Percentiles rank a stretch among this genome's conserved stretches.
These are phyloP conservation scores for Cantharellus anzutake DNA, from an alignment of 768 basidiomycete genomes.

Conservation along the genomic window DNA sequence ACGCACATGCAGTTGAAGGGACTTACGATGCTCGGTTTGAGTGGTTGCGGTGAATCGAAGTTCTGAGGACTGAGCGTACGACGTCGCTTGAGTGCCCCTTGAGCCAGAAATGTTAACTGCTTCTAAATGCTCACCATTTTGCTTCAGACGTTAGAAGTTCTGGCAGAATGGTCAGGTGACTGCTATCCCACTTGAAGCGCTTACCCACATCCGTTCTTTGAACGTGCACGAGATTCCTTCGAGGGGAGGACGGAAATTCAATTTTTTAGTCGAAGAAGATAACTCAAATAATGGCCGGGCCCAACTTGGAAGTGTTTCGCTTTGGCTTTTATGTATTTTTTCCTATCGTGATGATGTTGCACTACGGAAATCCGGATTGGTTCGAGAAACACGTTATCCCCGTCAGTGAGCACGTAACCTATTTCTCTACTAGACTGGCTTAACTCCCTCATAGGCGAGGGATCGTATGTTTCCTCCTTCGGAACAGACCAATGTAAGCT, in stretches of 20 bases:
- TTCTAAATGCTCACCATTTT: too few relatives aligned
- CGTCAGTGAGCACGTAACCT: constrained; percentile 22
- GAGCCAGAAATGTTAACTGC: too few relatives aligned
- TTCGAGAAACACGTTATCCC: constrained; percentile 61
- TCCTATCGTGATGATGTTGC: constrained; percentile 58
- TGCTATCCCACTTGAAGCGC: too few relatives aligned
- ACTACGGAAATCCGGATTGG: constrained; percentile 82
- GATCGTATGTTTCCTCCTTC: constrained; percentile 1
- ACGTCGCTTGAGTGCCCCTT: too few relatives aligned
- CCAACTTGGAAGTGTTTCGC: constrained; percentile 81
- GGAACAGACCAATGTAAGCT: not conserved
- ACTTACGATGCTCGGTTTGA: constrained; percentile 82
- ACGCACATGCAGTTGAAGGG: not conserved
- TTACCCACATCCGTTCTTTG: too few relatives aligned
- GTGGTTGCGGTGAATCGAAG: constrained; percentile 92
- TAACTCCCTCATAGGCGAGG: not conserved
- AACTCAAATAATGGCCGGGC: constrained; percentile 34
- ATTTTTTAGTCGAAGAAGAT: too few relatives aligned
- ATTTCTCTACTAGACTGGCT: not conserved
- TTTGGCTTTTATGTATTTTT: constrained; percentile 75
- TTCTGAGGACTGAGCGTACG: constrained; percentile 50
- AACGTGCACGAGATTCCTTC: too few relatives aligned
- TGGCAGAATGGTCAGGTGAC: too few relatives aligned
- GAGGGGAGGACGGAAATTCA: too few relatives aligned
- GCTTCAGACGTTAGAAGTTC: too few relatives aligned